Conservation (phyloP, 2,329 filamentous ascomycete species). For the Colletotrichum falcatum region DNA sequence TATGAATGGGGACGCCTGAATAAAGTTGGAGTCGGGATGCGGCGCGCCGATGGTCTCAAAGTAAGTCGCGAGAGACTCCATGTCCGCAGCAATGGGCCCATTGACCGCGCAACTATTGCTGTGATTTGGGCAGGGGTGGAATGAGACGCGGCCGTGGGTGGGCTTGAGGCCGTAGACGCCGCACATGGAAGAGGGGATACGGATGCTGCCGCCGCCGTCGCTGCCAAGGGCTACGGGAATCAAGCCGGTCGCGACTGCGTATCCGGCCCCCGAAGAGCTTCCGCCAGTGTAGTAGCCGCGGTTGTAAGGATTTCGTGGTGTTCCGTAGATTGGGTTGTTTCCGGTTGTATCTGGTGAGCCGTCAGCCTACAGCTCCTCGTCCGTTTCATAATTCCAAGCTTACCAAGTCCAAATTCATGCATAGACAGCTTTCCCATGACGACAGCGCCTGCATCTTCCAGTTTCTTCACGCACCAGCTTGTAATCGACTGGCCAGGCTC, state of each 20-base stretch:
- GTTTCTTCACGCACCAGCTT: constrained; percentile 77
- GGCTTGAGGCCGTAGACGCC: constrained; percentile 81
- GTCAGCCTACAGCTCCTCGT: not conserved
- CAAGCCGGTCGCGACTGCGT: constrained; percentile 76
- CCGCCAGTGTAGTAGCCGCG: constrained; percentile 80
- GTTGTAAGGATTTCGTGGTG: constrained; percentile 82
- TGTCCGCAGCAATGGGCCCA: constrained; percentile 75
- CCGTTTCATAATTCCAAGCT: constrained; percentile 41
- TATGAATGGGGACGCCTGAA: constrained; percentile 48
- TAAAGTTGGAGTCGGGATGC: constrained; percentile 69
- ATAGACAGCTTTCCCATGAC: constrained; percentile 69
- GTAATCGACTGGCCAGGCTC: constrained; percentile 58
- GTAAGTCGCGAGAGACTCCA: constrained; percentile 73
- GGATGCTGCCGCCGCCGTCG: constrained; percentile 80
- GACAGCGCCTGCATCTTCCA: constrained; percentile 68
- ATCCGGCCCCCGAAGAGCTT: constrained; percentile 79
- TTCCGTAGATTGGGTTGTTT: constrained; percentile 79
- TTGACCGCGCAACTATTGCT: constrained; percentile 72
- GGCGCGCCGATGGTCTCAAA: constrained; percentile 75
- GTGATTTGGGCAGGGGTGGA: constrained; percentile 68
- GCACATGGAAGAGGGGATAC: constrained; percentile 79
- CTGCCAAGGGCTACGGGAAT: constrained; percentile 78
- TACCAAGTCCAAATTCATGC: constrained; percentile 81
- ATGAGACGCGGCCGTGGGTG: constrained; percentile 74
- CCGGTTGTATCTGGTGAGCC: constrained; percentile 72